phyloP scores from a whole-genome alignment of 2,329 filamentous ascomycete genomes.

The Dendryphion nanum region DNA sequence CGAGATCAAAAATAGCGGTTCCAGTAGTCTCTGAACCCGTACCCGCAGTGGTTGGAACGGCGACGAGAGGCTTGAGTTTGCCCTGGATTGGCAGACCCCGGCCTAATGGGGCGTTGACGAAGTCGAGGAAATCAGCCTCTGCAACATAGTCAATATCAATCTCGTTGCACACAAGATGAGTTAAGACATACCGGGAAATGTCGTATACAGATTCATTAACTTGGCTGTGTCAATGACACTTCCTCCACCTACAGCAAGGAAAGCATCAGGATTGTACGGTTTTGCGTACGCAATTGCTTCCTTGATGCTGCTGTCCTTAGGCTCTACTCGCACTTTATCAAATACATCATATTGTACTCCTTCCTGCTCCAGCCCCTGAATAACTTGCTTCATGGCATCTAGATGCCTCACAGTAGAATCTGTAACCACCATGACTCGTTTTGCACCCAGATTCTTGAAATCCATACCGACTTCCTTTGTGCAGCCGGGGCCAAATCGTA shows the following conservation, averaged over 20 bases:
- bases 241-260: conserved; percentile 86
- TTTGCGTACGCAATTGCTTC: conserved; percentile 87
- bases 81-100: conserved; percentile 74
- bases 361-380: conserved; percentile 74
- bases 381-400: conserved; percentile 84
- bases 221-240: conserved; percentile 98
- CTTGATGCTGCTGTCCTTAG: conserved; percentile 89
- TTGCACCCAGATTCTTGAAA: conserved; percentile 83
- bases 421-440: conserved; percentile 88
- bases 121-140: conserved; percentile 92
- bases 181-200: conserved; percentile 63
- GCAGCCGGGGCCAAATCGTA: conserved; percentile 88
- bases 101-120: conserved; percentile 92
- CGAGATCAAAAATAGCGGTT: conserved; percentile 95
- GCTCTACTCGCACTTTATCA: conserved; percentile 79
- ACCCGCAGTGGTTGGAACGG: conserved; percentile 81
- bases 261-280: conserved; percentile 78
- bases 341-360: conserved; percentile 80
- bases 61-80: conserved; percentile 72
- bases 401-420: conserved; percentile 79
- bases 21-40: conserved; percentile 94
- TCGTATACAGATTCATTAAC: conserved; percentile 94
- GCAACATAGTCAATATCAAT: neutral
- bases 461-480: conserved; percentile 99
- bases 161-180: neutral